Base-by-base conservation (phyloP, 2,329 filamentous ascomycete genomes). In the Aschersonia sp. region DNA sequence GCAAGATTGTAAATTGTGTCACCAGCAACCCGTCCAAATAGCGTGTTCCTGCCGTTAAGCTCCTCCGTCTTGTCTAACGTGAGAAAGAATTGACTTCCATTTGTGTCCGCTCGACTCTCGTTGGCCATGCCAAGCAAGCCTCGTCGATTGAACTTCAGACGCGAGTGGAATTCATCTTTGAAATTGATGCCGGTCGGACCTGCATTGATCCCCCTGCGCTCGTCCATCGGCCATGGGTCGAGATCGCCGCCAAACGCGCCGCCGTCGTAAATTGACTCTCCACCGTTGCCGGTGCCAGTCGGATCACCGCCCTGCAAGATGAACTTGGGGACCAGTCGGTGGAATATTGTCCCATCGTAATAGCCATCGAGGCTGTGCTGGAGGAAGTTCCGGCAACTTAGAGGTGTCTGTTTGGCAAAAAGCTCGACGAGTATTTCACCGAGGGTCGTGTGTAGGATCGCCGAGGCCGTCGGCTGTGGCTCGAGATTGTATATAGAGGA, bases 71-170 rank as follows among this genome's bases (percentile, higher is more conserved):
- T 89, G 53, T 80, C 89, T 47, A 98, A 68, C 0, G 92, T 97
- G 52, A 98, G 82, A 70, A 98, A 98, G 72, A 97, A 97, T 65
- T 98, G 92, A 63, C 88, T 95, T 35, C 88, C 86, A 67, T 97
- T 97, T 48, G 85, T 85, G 58, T 89, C 74, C 31, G 77, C 75
- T 46, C 68, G 70, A 44, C 89, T 83, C 51, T 85, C 84, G 64
- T 97, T 97, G 31, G 92, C 92, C 89, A 97, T 96, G n/a, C 86
- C 92, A 56, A 98, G 67, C 56, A 97, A 68, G 0, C 92, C 92
- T 51, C 92, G 76, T 45, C 92, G 75, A 58, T 94, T 97, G 72
- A 92, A 97, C 64, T 94, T 94, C 55, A 98, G 72, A 32, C 92
- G 77, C 56, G 84, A 88, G 65, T 97, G 91, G 55, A 96, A 84